Evolutionary conservation across 768 basidiomycete genomes (phyloP).

Genomic region (Leccinellum rugosiceps): DNA sequence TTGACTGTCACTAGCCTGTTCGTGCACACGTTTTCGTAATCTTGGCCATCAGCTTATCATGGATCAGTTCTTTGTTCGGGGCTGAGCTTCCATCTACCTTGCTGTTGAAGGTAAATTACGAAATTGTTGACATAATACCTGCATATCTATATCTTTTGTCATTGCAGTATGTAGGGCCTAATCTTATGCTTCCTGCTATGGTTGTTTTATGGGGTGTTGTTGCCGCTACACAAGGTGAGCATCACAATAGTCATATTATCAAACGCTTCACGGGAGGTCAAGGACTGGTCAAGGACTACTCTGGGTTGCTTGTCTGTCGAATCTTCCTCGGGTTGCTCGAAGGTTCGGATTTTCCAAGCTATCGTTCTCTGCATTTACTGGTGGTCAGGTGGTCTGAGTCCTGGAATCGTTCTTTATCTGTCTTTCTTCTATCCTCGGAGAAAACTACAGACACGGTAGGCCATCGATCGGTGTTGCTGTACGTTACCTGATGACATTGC

Average conservation of each 20-base stretch:
- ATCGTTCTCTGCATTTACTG: constrained; percentile 1
- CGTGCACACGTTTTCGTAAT: neutral
- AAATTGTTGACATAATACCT: too few relatives aligned
- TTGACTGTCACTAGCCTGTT: neutral
- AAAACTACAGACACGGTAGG: constrained; percentile 23
- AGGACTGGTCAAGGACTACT: constrained; percentile 48
- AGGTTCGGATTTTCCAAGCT: constrained; percentile 34
- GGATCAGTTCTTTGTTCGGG: neutral
- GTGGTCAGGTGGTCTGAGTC: constrained; percentile 50
- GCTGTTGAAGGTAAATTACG: neutral
- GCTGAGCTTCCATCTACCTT: neutral
- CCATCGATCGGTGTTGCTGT: neutral
- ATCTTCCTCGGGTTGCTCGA: constrained; percentile 54
- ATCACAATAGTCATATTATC: neutral
- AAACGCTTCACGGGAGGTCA: neutral
- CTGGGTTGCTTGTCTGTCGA: constrained; percentile 53
- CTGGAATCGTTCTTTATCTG: constrained; percentile 54
- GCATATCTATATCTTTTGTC: neutral
- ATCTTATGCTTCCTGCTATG: constrained; percentile 59
- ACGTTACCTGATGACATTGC: neutral
- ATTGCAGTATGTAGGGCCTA: constrained; percentile 44
- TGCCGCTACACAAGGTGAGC: constrained; percentile 53
- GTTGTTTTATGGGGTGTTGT: constrained; percentile 63
- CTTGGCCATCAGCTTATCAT: neutral
- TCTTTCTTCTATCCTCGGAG: constrained; percentile 44